phyloP scores from a whole-genome alignment of 768 basidiomycete species.

The Pulveroboletus sp. region DNA sequence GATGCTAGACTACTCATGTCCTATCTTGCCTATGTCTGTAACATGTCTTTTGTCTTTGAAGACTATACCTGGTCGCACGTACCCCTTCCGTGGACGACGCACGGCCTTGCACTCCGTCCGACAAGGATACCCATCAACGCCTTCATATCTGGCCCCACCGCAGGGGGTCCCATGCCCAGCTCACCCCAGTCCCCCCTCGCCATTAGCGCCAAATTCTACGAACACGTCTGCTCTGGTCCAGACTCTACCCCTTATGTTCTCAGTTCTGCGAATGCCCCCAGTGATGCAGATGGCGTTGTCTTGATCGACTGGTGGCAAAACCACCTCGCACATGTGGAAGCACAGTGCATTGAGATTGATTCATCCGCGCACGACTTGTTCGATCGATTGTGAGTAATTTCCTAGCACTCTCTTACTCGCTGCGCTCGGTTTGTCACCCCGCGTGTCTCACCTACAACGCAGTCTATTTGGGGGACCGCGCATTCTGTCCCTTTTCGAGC shows the following conservation, averaged over 20 bases:
- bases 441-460: background rate
- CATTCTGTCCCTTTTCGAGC: constrained; percentile 40
- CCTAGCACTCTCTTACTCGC: background rate
- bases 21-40: constrained; percentile 46
- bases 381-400: constrained; percentile 41
- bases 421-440: background rate
- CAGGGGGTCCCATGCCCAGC: constrained; percentile 40
- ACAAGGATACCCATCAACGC: constrained; percentile 53
- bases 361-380: constrained; percentile 39
- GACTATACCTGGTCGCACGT: constrained; percentile 57
- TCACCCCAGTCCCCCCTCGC: constrained; percentile 30
- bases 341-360: constrained; percentile 43
- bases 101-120: constrained; percentile 49
- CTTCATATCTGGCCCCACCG: constrained; percentile 52
- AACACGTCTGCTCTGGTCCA: constrained; percentile 39
- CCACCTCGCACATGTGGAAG: constrained; percentile 32
- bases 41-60: constrained; percentile 57
- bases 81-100: constrained; percentile 50
- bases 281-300: constrained; percentile 35
- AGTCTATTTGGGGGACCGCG: constrained; percentile 45
- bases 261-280: constrained; percentile 34
- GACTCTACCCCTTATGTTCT: constrained; percentile 30
- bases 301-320: constrained; percentile 50
- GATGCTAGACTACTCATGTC: constrained; percentile 43
- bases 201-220: constrained; percentile 47